Evolutionary conservation across 306 rosid genomes (phyloP), one percentile per base, ranked within the genome.

Genomic region (Casuarina equisetifolia): DNA sequence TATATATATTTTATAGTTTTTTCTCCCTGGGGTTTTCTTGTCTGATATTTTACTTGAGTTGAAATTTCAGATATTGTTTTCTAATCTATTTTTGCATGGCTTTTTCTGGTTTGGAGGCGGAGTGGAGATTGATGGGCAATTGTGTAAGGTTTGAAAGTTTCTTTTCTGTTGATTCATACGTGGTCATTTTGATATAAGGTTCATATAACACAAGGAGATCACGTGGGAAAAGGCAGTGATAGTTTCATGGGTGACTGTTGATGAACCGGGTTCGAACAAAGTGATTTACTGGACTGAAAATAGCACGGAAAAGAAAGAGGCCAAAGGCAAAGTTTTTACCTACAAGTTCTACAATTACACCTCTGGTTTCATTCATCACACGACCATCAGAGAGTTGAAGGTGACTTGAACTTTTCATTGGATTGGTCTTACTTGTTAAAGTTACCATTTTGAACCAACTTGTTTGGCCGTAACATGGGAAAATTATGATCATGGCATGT

Each of bases 191-290:
- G 79, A 54, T 51, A 69, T 80, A 74, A 92, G 96, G 97, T 92
- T 12, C 96, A 92, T 76, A 92, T 90, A 73, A 92, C 97, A 52
- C 97, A 90, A 89, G 97, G 97, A 74, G 97, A 90, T 71, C 84
- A 61, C 15, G 81, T 63, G 68, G 93, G 96, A 73, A 73, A 89
- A 84, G 74, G 91, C 87, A 25, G 84, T 92, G 84, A 87, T 90
- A 36, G 83, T 92, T 48, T 90, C 96, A 72, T 92, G 97, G 97
- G 74, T 90, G 36, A 90, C 93, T 42, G 78, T 79, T 55, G 70
- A 83, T 66, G 91, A 87, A 82, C 89, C 90, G 5, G 93, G 96
- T 35, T 86, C 96, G 73, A 90, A 80, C 42, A 68, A 62, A 2
- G 97, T 92, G 43, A 12, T 80, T 39, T 92, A 85, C 68, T 92